Conservation (phyloP, 805 yeast species). For the Yarrowia hollandica region DNA sequence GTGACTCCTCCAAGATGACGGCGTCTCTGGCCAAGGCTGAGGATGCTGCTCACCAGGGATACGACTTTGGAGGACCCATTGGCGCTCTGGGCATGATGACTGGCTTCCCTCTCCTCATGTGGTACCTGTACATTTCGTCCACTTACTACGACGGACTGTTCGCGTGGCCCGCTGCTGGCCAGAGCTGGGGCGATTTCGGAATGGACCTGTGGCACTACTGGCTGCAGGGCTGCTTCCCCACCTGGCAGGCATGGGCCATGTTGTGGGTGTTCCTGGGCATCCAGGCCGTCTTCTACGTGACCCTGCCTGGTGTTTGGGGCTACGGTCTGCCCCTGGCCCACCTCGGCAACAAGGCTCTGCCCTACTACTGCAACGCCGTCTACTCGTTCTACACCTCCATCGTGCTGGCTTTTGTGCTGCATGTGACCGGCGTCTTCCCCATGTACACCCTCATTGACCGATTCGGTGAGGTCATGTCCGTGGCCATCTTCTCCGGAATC, state of each 20-base stretch:
- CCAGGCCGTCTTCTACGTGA: constrained; percentile 75
- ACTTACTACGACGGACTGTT: constrained; percentile 72
- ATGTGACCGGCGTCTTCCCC: constrained; percentile 71
- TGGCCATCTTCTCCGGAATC: constrained; percentile 80
- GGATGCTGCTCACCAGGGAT: constrained; percentile 38
- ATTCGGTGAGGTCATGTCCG: constrained; percentile 91
- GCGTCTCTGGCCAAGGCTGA: constrained; percentile 27
- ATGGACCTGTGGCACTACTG: constrained; percentile 47
- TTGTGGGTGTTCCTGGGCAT: constrained; percentile 67
- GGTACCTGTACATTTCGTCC: constrained; percentile 93
- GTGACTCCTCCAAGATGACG: constrained; percentile 7
- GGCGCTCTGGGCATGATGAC: constrained; percentile 91
- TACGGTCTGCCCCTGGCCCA: constrained; percentile 92
- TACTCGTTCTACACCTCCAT: constrained; percentile 75
- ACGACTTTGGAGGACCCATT: constrained; percentile 89
- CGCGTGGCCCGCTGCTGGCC: constrained; percentile 63
- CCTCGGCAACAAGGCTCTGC: constrained; percentile 73
- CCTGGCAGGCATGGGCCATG: constrained; percentile 59
- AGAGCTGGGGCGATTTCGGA: constrained; percentile 50
- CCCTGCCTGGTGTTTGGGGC: constrained; percentile 91
- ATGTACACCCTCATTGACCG: constrained; percentile 72
- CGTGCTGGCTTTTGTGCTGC: constrained; percentile 58
- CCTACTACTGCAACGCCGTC: constrained; percentile 91
- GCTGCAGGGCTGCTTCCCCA: constrained; percentile 49
- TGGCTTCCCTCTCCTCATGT: constrained; percentile 92